phyloP scores from a whole-genome alignment of 1,284 basidiomycete genomes.

The Trichosporon coremiiforme region DNA sequence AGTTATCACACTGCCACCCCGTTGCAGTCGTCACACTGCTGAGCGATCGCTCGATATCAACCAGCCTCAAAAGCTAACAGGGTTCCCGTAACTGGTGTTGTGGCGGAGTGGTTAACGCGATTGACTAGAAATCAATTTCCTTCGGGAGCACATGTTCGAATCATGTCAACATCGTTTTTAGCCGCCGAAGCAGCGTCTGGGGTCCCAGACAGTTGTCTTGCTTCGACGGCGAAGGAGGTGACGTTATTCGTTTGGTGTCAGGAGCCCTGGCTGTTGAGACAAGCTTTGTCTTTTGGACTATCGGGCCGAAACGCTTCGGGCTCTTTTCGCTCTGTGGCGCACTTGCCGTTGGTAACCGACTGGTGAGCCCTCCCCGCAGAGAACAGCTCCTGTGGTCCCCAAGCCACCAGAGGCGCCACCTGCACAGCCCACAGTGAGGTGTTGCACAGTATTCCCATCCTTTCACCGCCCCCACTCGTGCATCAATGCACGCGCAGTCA shows the following conservation, averaged over 20 bases:
- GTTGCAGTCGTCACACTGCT: too few species aligned
- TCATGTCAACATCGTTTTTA: constrained; percentile 12
- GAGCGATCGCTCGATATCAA: too few species aligned
- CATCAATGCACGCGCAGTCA: neutral
- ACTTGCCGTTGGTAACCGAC: neutral
- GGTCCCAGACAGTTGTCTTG: neutral
- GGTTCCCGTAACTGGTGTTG: too few species aligned
- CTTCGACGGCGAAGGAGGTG: too few species aligned
- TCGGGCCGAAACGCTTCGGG: neutral
- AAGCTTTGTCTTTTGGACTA: too few species aligned
- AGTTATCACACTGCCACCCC: too few species aligned
- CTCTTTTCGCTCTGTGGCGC: neutral
- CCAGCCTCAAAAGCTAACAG: too few species aligned
- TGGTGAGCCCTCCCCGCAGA: neutral
- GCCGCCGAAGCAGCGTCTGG: neutral
- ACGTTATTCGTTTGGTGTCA: too few species aligned
- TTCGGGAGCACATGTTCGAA: constrained; percentile 13
- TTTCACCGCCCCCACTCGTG: neutral
- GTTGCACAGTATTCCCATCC: neutral
- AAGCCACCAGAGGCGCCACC: neutral
- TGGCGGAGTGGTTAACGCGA: constrained; percentile 12
- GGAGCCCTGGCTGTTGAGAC: too few species aligned
- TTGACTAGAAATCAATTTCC: constrained; percentile 14
- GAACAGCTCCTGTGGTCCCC: neutral
- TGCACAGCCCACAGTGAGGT: neutral